phyloP scores from a whole-genome alignment of 2,329 filamentous ascomycete genomes.

The Ophiocordyceps sinensis region DNA sequence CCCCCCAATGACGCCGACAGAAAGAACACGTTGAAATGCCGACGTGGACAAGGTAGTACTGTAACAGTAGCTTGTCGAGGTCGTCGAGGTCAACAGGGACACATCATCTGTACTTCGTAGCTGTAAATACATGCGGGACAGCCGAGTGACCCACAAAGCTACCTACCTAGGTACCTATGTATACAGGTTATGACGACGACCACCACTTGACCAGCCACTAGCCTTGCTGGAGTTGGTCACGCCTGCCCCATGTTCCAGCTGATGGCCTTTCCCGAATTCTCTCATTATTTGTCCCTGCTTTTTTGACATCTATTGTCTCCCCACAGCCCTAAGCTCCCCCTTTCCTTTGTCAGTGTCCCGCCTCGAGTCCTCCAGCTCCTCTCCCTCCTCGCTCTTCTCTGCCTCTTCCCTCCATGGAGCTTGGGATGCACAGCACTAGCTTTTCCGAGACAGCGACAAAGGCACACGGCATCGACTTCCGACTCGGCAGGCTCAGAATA shows the following conservation, averaged over 20 bases:
- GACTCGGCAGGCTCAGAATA: conserved; percentile 1
- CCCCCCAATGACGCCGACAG: too few species aligned
- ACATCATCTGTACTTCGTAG: too few species aligned
- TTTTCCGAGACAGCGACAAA: background rate
- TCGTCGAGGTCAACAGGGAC: too few species aligned
- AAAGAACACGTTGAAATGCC: too few species aligned
- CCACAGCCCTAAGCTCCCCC: background rate
- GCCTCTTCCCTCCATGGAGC: conserved; percentile 1
- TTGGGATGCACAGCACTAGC: background rate
- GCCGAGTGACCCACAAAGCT: too few species aligned
- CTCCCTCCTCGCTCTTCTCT: background rate
- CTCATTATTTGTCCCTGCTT: background rate
- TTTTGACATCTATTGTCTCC: background rate
- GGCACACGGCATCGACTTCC: background rate
- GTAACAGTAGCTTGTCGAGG: too few species aligned
- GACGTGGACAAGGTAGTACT: too few species aligned
- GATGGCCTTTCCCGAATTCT: background rate
- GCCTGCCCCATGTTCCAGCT: background rate
- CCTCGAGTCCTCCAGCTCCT: background rate
- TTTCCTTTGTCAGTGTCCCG: background rate
- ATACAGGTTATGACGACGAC: too few species aligned
- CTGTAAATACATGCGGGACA: too few species aligned
- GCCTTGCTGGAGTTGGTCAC: conserved; percentile 1
- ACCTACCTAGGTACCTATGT: too few species aligned
- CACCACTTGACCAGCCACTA: background rate